A percentile compares a stretch with the other conserved stretches of the same genome.
Conservation (phyloP, 176 grass and related monocot genomes). For the Eragrostis curvula region DNA sequence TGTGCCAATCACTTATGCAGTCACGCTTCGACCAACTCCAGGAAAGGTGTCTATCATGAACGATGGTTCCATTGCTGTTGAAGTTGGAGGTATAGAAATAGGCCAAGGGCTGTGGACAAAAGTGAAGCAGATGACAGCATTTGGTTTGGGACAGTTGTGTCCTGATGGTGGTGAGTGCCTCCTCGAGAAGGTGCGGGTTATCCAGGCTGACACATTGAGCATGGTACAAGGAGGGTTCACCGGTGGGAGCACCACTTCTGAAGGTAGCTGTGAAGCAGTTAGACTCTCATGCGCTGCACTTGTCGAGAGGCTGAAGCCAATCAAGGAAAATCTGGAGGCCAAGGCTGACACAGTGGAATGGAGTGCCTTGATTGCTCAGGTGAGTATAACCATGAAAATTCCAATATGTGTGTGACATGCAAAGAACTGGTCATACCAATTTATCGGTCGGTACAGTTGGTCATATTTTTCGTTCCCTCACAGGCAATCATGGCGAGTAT, state of each 20-base stretch:
- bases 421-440: neutral
- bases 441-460: neutral
- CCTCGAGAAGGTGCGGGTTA: conserved; percentile 65
- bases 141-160: conserved; percentile 56
- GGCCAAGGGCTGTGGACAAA: conserved; percentile 90
- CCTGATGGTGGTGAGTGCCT: conserved; percentile 48
- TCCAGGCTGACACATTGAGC: conserved; percentile 78
- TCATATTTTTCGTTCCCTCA: conserved; percentile 13
- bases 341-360: conserved; percentile 52
- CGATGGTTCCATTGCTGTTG: conserved; percentile 80
- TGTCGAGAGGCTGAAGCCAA: conserved; percentile 62
- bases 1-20: conserved; percentile 61
- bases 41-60: conserved; percentile 85
- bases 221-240: conserved; percentile 75
- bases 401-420: neutral
- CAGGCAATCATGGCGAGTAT: conserved; percentile 60
- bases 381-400: conserved; percentile 24
- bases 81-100: conserved; percentile 82
- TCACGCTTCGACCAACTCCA: conserved; percentile 31
- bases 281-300: conserved; percentile 49
- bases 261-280: conserved; percentile 75
- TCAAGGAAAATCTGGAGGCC: conserved; percentile 67
- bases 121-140: conserved; percentile 83
- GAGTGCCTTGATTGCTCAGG: conserved; percentile 62
- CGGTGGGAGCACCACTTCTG: conserved; percentile 79